Evolutionary conservation across 2,329 filamentous ascomycete genomes (phyloP).

Genomic region (Cercospora sesami): DNA sequence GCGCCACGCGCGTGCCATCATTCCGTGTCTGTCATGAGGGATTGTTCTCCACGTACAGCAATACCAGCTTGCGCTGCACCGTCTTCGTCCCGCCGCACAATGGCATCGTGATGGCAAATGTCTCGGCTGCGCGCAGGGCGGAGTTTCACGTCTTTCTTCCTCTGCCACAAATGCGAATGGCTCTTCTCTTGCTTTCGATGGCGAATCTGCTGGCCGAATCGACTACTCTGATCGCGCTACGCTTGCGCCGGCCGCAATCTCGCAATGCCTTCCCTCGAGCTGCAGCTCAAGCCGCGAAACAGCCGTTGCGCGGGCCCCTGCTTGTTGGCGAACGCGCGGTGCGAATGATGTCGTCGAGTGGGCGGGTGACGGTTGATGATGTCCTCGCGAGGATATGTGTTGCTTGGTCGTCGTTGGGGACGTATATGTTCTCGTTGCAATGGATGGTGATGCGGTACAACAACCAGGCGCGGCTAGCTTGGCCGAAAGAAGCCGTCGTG

Average conservation of each 20-base stretch:
- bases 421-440: background rate
- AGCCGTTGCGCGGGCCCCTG: background rate
- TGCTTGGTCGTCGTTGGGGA: background rate
- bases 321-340: background rate
- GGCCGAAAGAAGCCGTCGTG: background rate
- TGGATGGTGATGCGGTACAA: background rate
- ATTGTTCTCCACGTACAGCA: slow-evolving; percentile 64
- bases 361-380: background rate
- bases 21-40: slow-evolving; percentile 18
- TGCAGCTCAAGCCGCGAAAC: slow-evolving; percentile 1
- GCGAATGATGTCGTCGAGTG: background rate
- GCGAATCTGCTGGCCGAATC: background rate
- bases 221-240: background rate
- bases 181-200: background rate
- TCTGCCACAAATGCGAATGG: background rate
- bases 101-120: slow-evolving; percentile 40
- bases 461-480: background rate
- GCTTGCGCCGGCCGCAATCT: background rate
- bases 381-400: background rate
- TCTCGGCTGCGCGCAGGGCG: background rate
- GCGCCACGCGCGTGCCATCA: background rate
- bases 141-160: background rate
- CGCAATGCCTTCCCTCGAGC: slow-evolving; percentile 1
- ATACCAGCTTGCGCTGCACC: slow-evolving; percentile 92
- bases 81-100: slow-evolving; percentile 63